These are phyloP conservation scores for Cordyceps javanica DNA, from an alignment of 2,329 filamentous ascomycete species.

Conservation along the genomic window DNA sequence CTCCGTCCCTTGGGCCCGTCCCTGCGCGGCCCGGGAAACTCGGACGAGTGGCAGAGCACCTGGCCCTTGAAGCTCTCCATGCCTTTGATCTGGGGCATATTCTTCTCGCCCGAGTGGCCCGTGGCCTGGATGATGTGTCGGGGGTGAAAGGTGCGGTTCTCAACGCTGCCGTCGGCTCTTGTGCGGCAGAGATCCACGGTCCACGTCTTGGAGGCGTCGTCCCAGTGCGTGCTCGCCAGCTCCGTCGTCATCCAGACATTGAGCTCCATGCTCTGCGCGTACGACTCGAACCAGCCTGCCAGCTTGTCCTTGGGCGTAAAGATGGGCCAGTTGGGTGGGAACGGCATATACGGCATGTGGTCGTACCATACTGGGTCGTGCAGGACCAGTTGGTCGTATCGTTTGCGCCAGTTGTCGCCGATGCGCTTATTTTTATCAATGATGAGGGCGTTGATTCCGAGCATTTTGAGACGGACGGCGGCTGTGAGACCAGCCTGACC, in stretches of 20 bases:
- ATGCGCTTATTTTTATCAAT: slow-evolving; percentile 35
- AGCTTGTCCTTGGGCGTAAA: slow-evolving; percentile 65
- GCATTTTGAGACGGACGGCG: slow-evolving; percentile 41
- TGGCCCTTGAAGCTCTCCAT: slow-evolving; percentile 52
- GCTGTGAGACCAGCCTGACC: slow-evolving; percentile 34
- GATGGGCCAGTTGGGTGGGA: slow-evolving; percentile 56
- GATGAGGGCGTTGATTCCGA: slow-evolving; percentile 37
- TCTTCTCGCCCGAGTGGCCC: slow-evolving; percentile 61
- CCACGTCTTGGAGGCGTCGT: slow-evolving; percentile 46
- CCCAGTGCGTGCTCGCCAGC: slow-evolving; percentile 43
- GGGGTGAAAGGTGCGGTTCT: slow-evolving; percentile 52
- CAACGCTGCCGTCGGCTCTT: slow-evolving; percentile 38
- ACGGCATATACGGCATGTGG: slow-evolving; percentile 54
- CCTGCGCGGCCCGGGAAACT: slow-evolving; percentile 47
- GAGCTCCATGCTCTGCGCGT: slow-evolving; percentile 55
- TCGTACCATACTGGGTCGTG: slow-evolving; percentile 58
- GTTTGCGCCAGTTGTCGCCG: slow-evolving; percentile 53
- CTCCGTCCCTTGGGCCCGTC: slow-evolving; percentile 50
- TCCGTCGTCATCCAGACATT: slow-evolving; percentile 56
- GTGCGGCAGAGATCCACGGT: slow-evolving; percentile 44
- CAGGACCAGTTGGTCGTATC: slow-evolving; percentile 51
- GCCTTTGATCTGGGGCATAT: slow-evolving; percentile 52
- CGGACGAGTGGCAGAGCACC: slow-evolving; percentile 55
- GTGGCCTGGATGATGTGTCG: slow-evolving; percentile 62
- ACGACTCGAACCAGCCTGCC: slow-evolving; percentile 57